Evolutionary conservation across 2,329 filamentous ascomycete genomes (phyloP).

Genomic region (Lasiodiplodia gonubiensis): DNA sequence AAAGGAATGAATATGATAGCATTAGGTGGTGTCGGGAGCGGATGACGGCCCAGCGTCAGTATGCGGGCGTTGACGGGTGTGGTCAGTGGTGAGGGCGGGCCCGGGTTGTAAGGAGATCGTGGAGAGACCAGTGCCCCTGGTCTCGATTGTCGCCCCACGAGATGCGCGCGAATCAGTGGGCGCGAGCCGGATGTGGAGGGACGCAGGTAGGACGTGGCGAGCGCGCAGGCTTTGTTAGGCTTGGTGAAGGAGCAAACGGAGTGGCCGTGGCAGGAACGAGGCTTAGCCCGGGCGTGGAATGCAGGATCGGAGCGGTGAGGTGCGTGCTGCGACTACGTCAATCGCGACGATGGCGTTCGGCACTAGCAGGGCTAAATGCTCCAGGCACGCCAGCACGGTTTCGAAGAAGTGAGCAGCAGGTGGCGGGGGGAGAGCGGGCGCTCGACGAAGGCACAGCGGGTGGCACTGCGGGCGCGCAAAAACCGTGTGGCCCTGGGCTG

Average conservation of each 20-base stretch:
- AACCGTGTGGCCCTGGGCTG: conserved; percentile 3
- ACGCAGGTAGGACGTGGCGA: conserved; percentile 11
- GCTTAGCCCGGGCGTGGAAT: conserved; percentile 11
- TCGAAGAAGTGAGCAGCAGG: background rate
- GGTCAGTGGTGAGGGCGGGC: conserved; percentile 9
- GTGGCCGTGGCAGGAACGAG: conserved; percentile 14
- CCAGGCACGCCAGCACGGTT: conserved; percentile 6
- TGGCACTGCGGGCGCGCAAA: conserved; percentile 7
- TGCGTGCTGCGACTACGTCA: conserved; percentile 20
- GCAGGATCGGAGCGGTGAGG: conserved; percentile 24
- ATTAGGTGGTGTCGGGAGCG: background rate
- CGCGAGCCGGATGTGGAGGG: background rate
- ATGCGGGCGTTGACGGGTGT: conserved; percentile 3
- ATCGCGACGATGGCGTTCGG: conserved; percentile 12
- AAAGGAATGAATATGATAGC: conserved; percentile 14
- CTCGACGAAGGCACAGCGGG: background rate
- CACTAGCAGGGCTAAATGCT: conserved; percentile 14
- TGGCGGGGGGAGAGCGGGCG: background rate
- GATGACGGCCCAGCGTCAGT: conserved; percentile 21
- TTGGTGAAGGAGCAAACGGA: background rate
- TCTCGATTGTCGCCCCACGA: conserved; percentile 23
- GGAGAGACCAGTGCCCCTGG: conserved; percentile 19
- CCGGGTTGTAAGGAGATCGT: conserved; percentile 22
- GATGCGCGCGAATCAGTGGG: conserved; percentile 20
- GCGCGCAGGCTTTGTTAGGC: background rate